A percentile compares a stretch with the other conserved stretches of the same genome.
Conservation (phyloP, 2,329 filamentous ascomycete species). For the Beauveria sp. region DNA sequence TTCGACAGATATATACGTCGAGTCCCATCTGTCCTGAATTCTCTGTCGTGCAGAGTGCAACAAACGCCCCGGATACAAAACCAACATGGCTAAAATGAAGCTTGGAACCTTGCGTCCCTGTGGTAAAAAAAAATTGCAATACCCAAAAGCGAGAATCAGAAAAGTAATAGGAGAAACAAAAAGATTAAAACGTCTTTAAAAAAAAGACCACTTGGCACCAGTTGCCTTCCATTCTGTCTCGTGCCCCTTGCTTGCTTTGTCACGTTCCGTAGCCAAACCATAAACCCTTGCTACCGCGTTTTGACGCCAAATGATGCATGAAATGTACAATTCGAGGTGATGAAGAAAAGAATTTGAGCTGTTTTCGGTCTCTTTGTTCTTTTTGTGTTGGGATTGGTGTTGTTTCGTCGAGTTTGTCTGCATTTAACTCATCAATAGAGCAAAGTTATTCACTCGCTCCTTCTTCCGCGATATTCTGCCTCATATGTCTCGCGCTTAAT, state of each 20-base stretch:
- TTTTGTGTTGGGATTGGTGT: background rate
- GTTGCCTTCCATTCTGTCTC: background rate
- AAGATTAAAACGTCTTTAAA: background rate
- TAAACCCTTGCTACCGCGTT: background rate
- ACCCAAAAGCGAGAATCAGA: background rate
- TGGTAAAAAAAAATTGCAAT: background rate
- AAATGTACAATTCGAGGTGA: conserved; percentile 6
- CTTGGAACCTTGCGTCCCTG: background rate
- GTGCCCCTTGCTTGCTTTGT: background rate
- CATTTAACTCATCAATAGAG: background rate
- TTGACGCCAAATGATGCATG: conserved; percentile 11
- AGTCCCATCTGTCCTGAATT: too few species aligned
- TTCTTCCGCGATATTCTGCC: conserved; percentile 53
- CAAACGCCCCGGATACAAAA: background rate
- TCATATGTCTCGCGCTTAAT: conserved; percentile 67
- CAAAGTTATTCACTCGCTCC: background rate
- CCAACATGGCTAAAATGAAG: conserved; percentile 5
- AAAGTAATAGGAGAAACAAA: background rate
- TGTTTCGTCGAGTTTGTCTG: background rate
- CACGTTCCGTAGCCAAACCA: background rate
- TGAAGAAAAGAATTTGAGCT: too few species aligned
- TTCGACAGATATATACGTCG: background rate
- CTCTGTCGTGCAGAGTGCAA: too few species aligned
- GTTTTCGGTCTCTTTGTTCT: background rate
- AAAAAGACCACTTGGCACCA: background rate